phyloP scores from a whole-genome alignment of 2,329 filamentous ascomycete species.

The Alternaria incomplexa region DNA sequence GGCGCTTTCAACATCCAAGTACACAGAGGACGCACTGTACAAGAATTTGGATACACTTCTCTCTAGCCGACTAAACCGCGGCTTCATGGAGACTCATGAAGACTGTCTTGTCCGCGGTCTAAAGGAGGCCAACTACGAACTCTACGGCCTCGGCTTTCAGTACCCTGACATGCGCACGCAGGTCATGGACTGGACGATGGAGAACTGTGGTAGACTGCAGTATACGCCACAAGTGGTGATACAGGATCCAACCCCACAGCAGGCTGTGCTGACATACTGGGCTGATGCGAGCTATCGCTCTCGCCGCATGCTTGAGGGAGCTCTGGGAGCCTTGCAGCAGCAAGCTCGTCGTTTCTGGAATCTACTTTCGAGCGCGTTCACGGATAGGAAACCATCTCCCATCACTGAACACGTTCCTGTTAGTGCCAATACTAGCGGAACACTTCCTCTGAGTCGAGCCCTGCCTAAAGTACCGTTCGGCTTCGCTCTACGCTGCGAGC shows the following conservation, averaged over 20 bases:
- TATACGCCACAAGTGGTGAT: constrained; percentile 20
- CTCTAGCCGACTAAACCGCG: constrained; percentile 5
- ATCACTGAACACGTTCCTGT: neutral
- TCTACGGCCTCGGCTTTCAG: constrained; percentile 14
- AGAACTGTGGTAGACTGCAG: constrained; percentile 28
- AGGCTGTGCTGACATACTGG: constrained; percentile 9
- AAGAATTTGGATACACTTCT: constrained; percentile 13
- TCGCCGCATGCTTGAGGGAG: neutral
- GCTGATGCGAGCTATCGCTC: neutral
- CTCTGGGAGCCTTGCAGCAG: neutral
- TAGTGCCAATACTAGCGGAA: neutral
- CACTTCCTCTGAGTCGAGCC: neutral
- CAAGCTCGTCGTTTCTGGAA: neutral
- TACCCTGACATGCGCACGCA: constrained; percentile 20
- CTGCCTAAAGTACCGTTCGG: constrained; percentile 13
- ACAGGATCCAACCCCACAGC: constrained; percentile 2
- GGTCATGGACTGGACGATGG: constrained; percentile 29
- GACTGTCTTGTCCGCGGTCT: constrained; percentile 35
- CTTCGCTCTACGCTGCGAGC: constrained; percentile 13
- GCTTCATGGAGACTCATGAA: constrained; percentile 28
- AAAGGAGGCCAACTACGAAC: constrained; percentile 11
- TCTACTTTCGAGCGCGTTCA: neutral
- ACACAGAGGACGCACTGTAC: constrained; percentile 11
- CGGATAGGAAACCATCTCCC: neutral
- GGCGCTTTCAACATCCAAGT: neutral